Percentiles rank a stretch among this genome's conserved stretches.
Evolutionary conservation across 352 stramenopile species (phyloP).

Genomic region (Globisporangium middletonii): DNA sequence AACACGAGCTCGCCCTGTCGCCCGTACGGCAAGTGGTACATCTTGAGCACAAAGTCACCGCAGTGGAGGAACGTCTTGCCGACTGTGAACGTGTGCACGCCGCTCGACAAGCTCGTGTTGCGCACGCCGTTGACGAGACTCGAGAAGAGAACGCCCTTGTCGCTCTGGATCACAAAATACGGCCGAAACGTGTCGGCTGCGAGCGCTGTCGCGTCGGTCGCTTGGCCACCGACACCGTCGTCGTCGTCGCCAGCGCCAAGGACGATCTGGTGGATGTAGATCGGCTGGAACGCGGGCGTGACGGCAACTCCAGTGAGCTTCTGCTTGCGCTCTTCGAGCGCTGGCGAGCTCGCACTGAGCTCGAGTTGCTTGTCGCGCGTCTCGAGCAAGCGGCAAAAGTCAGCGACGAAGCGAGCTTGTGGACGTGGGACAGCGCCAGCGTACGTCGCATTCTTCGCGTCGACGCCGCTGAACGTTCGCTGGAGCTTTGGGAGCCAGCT

Average conservation of each 20-base stretch:
- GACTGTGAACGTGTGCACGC: slow-evolving; percentile 62
- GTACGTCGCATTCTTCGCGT: slow-evolving; percentile 69
- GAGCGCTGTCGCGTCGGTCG: slow-evolving; percentile 7
- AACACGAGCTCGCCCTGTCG: slow-evolving; percentile 79
- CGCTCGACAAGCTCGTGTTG: slow-evolving; percentile 48
- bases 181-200: slow-evolving; percentile 38
- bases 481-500: slow-evolving; percentile 72
- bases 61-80: slow-evolving; percentile 53
- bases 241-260: slow-evolving; percentile 28
- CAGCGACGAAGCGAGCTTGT: slow-evolving; percentile 70
- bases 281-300: slow-evolving; percentile 47
- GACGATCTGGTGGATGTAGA: slow-evolving; percentile 81
- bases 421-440: slow-evolving; percentile 56
- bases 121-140: slow-evolving; percentile 81
- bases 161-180: slow-evolving; percentile 85
- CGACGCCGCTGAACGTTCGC: slow-evolving; percentile 64
- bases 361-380: slow-evolving; percentile 64
- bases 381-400: slow-evolving; percentile 73
- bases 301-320: slow-evolving; percentile 79
- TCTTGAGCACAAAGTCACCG: slow-evolving; percentile 71
- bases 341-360: slow-evolving; percentile 33
- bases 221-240: slow-evolving; percentile 2
- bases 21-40: slow-evolving; percentile 87
- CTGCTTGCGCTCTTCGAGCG: slow-evolving; percentile 58
- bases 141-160: slow-evolving; percentile 83